phyloP scores from a whole-genome alignment of 2,329 filamentous ascomycete species.

The Ilyonectria mors-panacis region DNA sequence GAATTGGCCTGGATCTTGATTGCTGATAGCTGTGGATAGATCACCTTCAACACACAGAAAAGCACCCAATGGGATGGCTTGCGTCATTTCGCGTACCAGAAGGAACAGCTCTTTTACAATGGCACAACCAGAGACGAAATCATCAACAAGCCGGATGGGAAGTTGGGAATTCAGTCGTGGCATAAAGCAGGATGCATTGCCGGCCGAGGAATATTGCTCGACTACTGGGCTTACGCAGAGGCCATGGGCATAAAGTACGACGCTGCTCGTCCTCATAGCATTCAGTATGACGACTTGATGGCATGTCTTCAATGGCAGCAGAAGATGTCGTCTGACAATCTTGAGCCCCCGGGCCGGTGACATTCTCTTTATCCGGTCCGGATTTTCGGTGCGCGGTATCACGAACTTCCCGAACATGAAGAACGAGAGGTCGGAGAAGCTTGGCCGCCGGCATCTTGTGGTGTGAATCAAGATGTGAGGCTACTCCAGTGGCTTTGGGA shows the following conservation, averaged over 20 bases:
- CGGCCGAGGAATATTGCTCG: conserved; percentile 20
- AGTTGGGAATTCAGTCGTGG: conserved; percentile 25
- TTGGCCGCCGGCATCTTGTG: conserved; percentile 31
- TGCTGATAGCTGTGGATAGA: background rate
- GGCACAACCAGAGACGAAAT: conserved; percentile 20
- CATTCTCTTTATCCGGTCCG: conserved; percentile 16
- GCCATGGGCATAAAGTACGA: conserved; percentile 13
- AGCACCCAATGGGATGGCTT: conserved; percentile 29
- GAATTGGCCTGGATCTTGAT: background rate
- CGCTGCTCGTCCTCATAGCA: conserved; percentile 12
- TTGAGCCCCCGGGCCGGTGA: conserved; percentile 14
- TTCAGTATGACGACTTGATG: conserved; percentile 18
- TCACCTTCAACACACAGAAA: conserved; percentile 26
- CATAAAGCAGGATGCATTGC: conserved; percentile 24
- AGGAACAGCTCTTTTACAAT: conserved; percentile 28
- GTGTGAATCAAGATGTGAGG: conserved; percentile 18
- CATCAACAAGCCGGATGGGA: background rate
- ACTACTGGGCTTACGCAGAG: conserved; percentile 26
- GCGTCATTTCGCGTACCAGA: conserved; percentile 29
- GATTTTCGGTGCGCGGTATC: conserved; percentile 18
- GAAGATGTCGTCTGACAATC: background rate
- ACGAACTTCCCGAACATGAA: conserved; percentile 17
- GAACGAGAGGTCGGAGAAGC: conserved; percentile 19
- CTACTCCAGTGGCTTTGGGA: conserved; percentile 26
- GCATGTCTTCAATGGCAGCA: conserved; percentile 23